Conservation (phyloP, 441 rosid genomes). For the Pelargonium citronellum region DNA sequence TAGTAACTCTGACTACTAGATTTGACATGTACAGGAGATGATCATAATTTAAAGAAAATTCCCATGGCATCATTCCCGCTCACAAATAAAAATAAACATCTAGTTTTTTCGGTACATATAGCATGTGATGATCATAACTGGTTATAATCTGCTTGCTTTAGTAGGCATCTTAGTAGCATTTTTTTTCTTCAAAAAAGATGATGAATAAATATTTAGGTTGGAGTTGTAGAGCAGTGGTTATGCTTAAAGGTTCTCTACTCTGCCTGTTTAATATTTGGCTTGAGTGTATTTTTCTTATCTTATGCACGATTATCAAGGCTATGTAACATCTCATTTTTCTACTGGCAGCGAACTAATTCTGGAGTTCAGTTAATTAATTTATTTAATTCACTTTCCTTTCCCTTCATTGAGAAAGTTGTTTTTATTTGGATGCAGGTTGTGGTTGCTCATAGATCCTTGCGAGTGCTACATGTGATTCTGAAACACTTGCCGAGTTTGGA, state of each 20-base stretch:
- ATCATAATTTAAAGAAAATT: background rate
- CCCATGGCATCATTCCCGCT: background rate
- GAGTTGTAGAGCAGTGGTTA: too few relatives aligned
- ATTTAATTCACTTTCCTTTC: background rate
- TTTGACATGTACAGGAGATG: background rate
- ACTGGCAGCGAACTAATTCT: background rate
- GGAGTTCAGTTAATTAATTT: background rate
- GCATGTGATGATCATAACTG: slow-evolving; percentile 2
- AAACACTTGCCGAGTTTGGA: slow-evolving; percentile 49
- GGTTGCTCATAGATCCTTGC: slow-evolving; percentile 55
- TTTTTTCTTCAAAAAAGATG: background rate
- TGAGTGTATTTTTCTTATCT: background rate
- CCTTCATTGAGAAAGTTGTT: slow-evolving; percentile 12
- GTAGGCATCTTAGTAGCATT: background rate
- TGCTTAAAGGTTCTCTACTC: background rate
- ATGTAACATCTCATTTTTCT: background rate
- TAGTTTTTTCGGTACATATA: background rate
- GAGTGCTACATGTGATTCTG: slow-evolving; percentile 50
- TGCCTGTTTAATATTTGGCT: background rate
- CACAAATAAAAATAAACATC: background rate
- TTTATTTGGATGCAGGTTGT: slow-evolving; percentile 43
- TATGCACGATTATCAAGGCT: background rate
- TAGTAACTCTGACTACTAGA: background rate
- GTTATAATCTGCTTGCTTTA: background rate
- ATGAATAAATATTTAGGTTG: too few relatives aligned